Evolutionary conservation across 1,284 basidiomycete species (phyloP).

Genomic region (Cutaneotrichosporon arboriforme): DNA sequence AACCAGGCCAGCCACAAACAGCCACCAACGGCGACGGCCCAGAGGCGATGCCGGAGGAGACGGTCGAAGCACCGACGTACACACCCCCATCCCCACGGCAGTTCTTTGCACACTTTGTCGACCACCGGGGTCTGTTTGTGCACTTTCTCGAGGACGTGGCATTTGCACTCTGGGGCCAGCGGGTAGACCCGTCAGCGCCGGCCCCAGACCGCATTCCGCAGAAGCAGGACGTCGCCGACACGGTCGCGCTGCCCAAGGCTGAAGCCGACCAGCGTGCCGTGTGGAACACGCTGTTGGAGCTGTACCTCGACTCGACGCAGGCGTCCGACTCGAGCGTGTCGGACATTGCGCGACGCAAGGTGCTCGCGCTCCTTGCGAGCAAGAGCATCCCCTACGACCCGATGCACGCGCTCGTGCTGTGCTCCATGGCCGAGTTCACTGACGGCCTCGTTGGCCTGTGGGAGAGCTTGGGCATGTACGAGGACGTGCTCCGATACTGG

Average conservation of each 20-base stretch:
- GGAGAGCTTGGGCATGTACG: conserved; percentile 93
- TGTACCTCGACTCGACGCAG: conserved; percentile 67
- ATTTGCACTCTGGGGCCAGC: conserved; percentile 71
- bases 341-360: conserved; percentile 52
- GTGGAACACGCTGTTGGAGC: conserved; percentile 93
- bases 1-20: background rate
- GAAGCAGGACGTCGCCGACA: conserved; percentile 12
- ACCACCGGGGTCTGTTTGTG: conserved; percentile 76
- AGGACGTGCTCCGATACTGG: conserved; percentile 87
- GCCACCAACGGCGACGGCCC: background rate
- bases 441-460: conserved; percentile 81
- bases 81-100: conserved; percentile 72
- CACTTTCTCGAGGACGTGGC: conserved; percentile 87
- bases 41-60: background rate
- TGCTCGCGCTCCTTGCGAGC: conserved; percentile 61
- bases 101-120: conserved; percentile 93
- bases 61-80: conserved; percentile 28
- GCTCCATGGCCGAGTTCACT: conserved; percentile 74
- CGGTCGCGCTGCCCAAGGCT: conserved; percentile 55
- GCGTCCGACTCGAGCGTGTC: conserved; percentile 28
- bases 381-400: conserved; percentile 70
- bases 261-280: conserved; percentile 70
- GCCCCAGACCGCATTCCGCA: conserved; percentile 2
- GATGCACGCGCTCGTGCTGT: conserved; percentile 87
- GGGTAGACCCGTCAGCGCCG: conserved; percentile 50